Evolutionary conservation across 495 filamentous ascomycete genomes (phyloP).

Genomic region (Hypoxylon trugodes): DNA sequence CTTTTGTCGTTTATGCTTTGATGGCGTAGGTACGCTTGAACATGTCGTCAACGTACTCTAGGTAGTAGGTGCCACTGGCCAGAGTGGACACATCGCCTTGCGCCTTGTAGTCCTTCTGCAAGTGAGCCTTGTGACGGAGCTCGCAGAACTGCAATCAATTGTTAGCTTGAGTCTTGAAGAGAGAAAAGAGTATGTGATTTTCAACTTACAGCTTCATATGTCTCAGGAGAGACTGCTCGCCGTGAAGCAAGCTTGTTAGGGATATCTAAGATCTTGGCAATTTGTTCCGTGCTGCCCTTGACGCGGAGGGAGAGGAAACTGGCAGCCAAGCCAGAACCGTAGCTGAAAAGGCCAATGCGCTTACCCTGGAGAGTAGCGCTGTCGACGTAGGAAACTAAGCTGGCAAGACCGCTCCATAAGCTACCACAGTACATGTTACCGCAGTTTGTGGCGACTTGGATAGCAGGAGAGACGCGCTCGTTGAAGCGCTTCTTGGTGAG

Average conservation of each 20-base stretch:
- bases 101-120: constrained; percentile 90
- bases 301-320: constrained; percentile 91
- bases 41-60: constrained; percentile 91
- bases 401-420: constrained; percentile 86
- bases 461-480: constrained; percentile 83
- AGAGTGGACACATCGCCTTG: constrained; percentile 79
- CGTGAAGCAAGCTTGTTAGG: constrained; percentile 76
- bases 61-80: constrained; percentile 84
- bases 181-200: not conserved
- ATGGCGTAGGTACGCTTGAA: constrained; percentile 88
- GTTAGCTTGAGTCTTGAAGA: constrained; percentile 24
- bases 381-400: constrained; percentile 75
- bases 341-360: constrained; percentile 91
- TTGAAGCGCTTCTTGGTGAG: constrained; percentile 96
- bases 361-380: constrained; percentile 77
- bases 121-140: constrained; percentile 90
- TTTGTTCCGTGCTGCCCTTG: constrained; percentile 75
- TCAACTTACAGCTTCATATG: constrained; percentile 80
- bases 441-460: constrained; percentile 90
- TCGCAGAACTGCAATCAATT: constrained; percentile 76
- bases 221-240: constrained; percentile 77
- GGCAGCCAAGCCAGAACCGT: constrained; percentile 90
- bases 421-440: constrained; percentile 99
- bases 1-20: constrained; percentile 83
- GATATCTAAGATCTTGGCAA: constrained; percentile 82